A percentile compares a stretch with the other conserved stretches of the same genome.
phyloP scores from a whole-genome alignment of 1,284 basidiomycete species.

The Ganoderma sp. region DNA sequence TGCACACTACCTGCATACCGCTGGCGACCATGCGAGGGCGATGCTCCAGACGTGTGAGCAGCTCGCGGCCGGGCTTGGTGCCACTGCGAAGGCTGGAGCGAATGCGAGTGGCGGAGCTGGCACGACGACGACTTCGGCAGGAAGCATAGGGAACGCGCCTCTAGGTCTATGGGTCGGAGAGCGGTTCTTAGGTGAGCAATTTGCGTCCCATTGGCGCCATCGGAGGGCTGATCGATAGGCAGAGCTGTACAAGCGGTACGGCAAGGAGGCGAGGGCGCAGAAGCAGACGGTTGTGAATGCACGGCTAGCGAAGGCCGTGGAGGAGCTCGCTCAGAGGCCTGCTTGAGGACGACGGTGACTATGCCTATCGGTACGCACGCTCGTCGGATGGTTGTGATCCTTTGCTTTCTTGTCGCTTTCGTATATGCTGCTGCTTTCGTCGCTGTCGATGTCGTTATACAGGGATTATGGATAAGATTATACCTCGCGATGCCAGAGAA shows the following conservation, averaged over 20 bases:
- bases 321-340: conserved; percentile 31
- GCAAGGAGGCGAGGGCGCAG: conserved; percentile 48
- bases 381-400: not conserved
- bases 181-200: conserved; percentile 60
- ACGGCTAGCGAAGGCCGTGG: conserved; percentile 36
- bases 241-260: conserved; percentile 62
- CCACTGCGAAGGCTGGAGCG: conserved; percentile 40
- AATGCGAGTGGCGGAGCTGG: not conserved
- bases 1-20: conserved; percentile 72
- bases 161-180: conserved; percentile 76
- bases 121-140: conserved; percentile 12
- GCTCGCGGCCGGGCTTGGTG: conserved; percentile 74
- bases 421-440: not conserved
- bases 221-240: conserved; percentile 13
- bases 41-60: conserved; percentile 71
- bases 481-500: not conserved
- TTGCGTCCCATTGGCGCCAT: not conserved
- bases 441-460: not conserved
- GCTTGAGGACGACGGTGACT: not conserved
- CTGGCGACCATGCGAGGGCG: conserved; percentile 65
- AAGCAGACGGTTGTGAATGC: conserved; percentile 37
- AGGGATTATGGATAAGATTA: not conserved
- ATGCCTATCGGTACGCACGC: not conserved
- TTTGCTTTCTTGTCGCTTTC: not conserved
- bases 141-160: conserved; percentile 60